Evolutionary conservation across 2,329 filamentous ascomycete genomes (phyloP).

Genomic region (Penicillium sp.): DNA sequence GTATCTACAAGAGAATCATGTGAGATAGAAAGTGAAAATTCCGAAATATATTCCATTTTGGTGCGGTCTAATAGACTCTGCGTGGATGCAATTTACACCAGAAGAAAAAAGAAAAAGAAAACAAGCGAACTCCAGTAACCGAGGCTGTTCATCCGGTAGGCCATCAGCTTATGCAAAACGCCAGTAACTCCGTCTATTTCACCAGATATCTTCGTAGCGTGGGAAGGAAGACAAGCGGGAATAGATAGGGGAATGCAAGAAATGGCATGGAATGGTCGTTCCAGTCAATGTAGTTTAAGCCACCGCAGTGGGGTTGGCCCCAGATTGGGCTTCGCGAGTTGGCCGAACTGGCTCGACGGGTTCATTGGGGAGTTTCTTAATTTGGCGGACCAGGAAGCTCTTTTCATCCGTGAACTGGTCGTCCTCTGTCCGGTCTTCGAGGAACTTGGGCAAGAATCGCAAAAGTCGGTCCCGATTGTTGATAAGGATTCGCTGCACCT

Average conservation of each 20-base stretch:
- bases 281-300: constrained; percentile 21
- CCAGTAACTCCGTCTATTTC: constrained; percentile 11
- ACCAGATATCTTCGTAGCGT: constrained; percentile 14
- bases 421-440: constrained; percentile 93
- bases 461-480: constrained; percentile 94
- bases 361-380: constrained; percentile 55
- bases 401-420: constrained; percentile 99
- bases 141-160: constrained; percentile 18
- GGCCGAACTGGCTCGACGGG: constrained; percentile 40
- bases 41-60: neutral
- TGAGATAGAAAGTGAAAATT: neutral
- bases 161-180: constrained; percentile 20
- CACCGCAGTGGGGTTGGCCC: constrained; percentile 32
- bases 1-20: neutral
- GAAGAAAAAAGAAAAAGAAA: constrained; percentile 2
- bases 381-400: constrained; percentile 95
- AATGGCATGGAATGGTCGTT: constrained; percentile 3
- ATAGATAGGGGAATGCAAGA: neutral
- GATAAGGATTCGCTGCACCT: constrained; percentile 91
- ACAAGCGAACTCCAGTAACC: constrained; percentile 21
- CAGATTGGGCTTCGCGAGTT: constrained; percentile 29
- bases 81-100: neutral
- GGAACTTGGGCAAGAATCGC: constrained; percentile 84
- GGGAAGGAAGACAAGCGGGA: neutral
- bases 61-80: neutral